phyloP scores from a whole-genome alignment of 2,329 filamentous ascomycete species.

The Metarhizium guizhouense region DNA sequence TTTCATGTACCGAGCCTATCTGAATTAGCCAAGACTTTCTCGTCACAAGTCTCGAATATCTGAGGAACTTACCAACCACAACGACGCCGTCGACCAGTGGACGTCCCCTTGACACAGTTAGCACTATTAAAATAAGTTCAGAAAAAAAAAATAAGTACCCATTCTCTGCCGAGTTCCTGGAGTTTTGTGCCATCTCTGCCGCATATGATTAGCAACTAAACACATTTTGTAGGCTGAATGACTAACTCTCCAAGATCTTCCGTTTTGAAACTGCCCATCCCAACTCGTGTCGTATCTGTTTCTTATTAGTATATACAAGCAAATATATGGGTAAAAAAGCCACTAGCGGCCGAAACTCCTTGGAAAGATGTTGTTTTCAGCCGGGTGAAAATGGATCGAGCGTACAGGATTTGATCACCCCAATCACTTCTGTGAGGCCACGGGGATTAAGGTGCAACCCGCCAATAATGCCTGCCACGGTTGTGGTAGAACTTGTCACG shows the following conservation, averaged over 20 bases:
- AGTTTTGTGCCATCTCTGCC: slow-evolving; percentile 6
- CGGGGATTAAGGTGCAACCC: too few relatives aligned
- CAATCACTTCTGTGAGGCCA: too few relatives aligned
- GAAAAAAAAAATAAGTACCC: background rate
- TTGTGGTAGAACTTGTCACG: too few relatives aligned
- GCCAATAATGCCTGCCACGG: too few relatives aligned
- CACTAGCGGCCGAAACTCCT: background rate
- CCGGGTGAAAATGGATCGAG: too few relatives aligned
- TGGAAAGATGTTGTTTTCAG: too few relatives aligned
- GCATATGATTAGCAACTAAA: too few relatives aligned
- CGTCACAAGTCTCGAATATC: too few relatives aligned
- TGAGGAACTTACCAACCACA: slow-evolving; percentile 4
- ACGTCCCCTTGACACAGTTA: slow-evolving; percentile 9
- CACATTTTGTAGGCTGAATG: too few relatives aligned
- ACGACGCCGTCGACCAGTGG: slow-evolving; percentile 9
- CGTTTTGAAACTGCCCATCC: slow-evolving; percentile 9
- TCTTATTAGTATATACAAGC: background rate
- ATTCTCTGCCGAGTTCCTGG: slow-evolving; percentile 3
- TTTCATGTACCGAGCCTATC: too few relatives aligned
- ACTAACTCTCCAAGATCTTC: slow-evolving; percentile 7
- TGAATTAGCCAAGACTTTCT: too few relatives aligned
- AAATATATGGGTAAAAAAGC: background rate
- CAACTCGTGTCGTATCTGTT: slow-evolving; percentile 9
- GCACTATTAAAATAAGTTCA: slow-evolving; percentile 5
- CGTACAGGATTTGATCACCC: too few relatives aligned